Evolutionary conservation across 208 protist genomes (phyloP).

Genomic region (Crithidia expoeki): DNA sequence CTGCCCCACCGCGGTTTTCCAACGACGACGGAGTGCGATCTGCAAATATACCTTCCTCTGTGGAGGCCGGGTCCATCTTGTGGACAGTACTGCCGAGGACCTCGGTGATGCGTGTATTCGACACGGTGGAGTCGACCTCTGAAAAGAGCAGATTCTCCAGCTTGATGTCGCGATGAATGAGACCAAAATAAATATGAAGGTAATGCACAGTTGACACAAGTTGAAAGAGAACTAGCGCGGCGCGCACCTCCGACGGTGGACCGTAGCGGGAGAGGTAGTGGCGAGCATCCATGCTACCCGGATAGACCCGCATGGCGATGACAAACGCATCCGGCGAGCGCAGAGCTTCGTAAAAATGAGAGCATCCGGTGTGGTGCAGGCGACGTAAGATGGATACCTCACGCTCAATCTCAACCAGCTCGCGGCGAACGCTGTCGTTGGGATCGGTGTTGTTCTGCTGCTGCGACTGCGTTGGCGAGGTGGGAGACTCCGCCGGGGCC

Average conservation of each 20-base stretch:
- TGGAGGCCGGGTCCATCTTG: constrained; percentile 21
- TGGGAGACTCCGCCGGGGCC: not conserved
- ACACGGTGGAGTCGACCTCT: constrained; percentile 29
- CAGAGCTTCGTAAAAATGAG: constrained; percentile 72
- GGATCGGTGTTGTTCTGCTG: not conserved
- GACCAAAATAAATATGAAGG: constrained; percentile 63
- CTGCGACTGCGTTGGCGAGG: not conserved
- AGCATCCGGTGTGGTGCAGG: constrained; percentile 74
- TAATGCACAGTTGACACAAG: constrained; percentile 76
- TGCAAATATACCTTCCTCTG: not conserved
- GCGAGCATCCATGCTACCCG: constrained; percentile 62
- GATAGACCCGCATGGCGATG: constrained; percentile 80
- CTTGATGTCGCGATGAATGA: constrained; percentile 89
- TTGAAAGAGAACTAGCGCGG: constrained; percentile 73
- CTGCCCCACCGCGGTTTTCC: too few relatives aligned
- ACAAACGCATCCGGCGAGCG: constrained; percentile 77
- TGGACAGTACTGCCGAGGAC: constrained; percentile 41
- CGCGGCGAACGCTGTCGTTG: constrained; percentile 29
- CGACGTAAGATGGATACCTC: constrained; percentile 74
- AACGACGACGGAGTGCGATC: too few relatives aligned
- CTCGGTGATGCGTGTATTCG: constrained; percentile 41
- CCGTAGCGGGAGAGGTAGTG: constrained; percentile 70
- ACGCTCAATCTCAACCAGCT: constrained; percentile 73
- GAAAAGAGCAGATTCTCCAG: constrained; percentile 82
- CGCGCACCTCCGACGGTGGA: constrained; percentile 55